These are phyloP conservation scores for Gynochthodes officinalis DNA, from an alignment of 257 asterid genomes.

Conservation along the genomic window DNA sequence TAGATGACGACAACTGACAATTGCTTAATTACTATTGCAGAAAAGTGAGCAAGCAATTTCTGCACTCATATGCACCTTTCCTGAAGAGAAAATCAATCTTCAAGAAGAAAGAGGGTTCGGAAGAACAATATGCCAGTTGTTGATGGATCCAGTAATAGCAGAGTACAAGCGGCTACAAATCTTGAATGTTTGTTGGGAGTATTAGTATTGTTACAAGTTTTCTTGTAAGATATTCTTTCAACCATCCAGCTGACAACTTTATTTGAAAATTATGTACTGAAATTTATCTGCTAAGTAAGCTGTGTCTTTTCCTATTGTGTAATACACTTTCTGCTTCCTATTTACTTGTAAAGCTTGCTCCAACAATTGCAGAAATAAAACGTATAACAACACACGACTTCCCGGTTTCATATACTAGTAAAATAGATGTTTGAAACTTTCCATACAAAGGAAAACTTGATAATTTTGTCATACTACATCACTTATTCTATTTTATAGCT, in stretches of 20 bases:
- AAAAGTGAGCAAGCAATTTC: not conserved
- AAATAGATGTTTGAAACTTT: too few relatives aligned
- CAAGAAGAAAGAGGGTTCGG: not conserved
- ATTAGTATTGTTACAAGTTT: not conserved
- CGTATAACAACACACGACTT: too few relatives aligned
- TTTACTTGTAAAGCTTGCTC: not conserved
- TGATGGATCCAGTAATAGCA: not conserved
- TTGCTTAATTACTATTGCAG: not conserved
- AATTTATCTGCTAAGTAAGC: not conserved
- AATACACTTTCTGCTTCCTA: not conserved
- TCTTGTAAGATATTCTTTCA: not conserved
- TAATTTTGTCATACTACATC: too few relatives aligned
- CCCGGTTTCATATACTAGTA: too few relatives aligned
- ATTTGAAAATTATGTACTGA: not conserved
- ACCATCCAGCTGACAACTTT: not conserved
- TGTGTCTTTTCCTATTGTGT: not conserved
- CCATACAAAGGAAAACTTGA: too few relatives aligned
- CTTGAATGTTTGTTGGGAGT: not conserved
- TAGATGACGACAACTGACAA: not conserved
- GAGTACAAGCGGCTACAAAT: not conserved
- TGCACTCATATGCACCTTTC: not conserved
- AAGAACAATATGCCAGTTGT: not conserved
- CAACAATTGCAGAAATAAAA: too few relatives aligned
- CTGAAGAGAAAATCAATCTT: not conserved
- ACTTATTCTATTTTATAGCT: too few relatives aligned